These are phyloP conservation scores for Starmerella tilneyi DNA, from an alignment of 805 yeast species.

Conservation along the genomic window DNA sequence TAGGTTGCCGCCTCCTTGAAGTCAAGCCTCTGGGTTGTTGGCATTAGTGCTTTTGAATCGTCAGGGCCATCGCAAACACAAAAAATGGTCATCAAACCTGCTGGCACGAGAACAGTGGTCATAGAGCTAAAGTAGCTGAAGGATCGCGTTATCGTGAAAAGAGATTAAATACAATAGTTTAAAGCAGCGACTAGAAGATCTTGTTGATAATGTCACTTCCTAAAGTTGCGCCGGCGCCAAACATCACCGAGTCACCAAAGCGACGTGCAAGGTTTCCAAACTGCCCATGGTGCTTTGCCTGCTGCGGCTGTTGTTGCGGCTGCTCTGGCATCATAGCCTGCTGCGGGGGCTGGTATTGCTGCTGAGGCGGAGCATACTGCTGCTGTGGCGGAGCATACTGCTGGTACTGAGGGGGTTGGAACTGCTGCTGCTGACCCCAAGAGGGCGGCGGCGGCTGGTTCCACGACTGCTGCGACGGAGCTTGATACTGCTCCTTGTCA, in stretches of 20 bases:
- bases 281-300: slow-evolving; percentile 24
- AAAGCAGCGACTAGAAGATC: slow-evolving; percentile 14
- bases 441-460: slow-evolving; percentile 6
- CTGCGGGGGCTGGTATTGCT: slow-evolving; percentile 25
- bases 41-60: too few relatives aligned
- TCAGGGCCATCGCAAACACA: too few relatives aligned
- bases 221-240: slow-evolving; percentile 93
- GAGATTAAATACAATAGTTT: background rate
- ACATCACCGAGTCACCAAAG: slow-evolving; percentile 84
- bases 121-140: too few relatives aligned
- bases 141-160: background rate
- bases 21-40: too few relatives aligned
- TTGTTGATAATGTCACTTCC: slow-evolving; percentile 69
- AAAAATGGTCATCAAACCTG: too few relatives aligned
- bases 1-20: too few relatives aligned
- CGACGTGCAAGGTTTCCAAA: slow-evolving; percentile 49
- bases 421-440: slow-evolving; percentile 19
- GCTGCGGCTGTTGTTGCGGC: slow-evolving; percentile 23
- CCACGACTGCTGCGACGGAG: slow-evolving; percentile 14
- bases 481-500: slow-evolving; percentile 21
- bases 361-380: slow-evolving; percentile 26
- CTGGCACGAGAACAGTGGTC: too few relatives aligned
- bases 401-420: slow-evolving; percentile 19
- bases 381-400: slow-evolving; percentile 25
- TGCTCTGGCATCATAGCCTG: slow-evolving; percentile 21